Conservation (phyloP, 2,329 filamentous ascomycete genomes). For the Venturia effusa region DNA sequence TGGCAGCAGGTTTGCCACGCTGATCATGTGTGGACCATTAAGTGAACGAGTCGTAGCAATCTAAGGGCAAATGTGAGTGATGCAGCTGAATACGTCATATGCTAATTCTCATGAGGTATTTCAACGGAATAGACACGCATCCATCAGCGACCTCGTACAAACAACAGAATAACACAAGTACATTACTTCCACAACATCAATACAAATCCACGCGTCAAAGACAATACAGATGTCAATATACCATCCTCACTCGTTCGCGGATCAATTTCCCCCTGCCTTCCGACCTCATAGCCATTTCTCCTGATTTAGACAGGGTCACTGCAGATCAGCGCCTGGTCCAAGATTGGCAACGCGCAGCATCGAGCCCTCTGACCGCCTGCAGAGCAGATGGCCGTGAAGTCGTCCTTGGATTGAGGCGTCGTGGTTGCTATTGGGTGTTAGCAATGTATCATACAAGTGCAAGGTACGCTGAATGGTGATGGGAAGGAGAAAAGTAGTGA, state of each 20-base stretch:
- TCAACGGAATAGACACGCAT: too few species aligned
- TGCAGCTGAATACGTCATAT: too few species aligned
- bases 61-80: neutral
- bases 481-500: too few species aligned
- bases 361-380: conserved; percentile 43
- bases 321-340: conserved; percentile 27
- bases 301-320: conserved; percentile 14
- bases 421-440: conserved; percentile 20
- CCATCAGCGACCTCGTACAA: too few species aligned
- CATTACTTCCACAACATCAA: neutral
- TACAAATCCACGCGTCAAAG: neutral
- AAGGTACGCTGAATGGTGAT: too few species aligned
- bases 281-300: neutral
- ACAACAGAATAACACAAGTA: neutral
- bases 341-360: conserved; percentile 46
- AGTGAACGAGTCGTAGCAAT: neutral
- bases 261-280: neutral
- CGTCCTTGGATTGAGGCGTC: conserved; percentile 28
- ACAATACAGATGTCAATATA: neutral
- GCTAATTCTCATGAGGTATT: too few species aligned
- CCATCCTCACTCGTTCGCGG: too few species aligned
- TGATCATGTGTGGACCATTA: neutral
- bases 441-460: conserved; percentile 11
- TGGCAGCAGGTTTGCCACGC: neutral
- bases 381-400: conserved; percentile 38